Base-by-base conservation (phyloP, 169 alveolate species). In the Cyclospora cayetanensis region DNA sequence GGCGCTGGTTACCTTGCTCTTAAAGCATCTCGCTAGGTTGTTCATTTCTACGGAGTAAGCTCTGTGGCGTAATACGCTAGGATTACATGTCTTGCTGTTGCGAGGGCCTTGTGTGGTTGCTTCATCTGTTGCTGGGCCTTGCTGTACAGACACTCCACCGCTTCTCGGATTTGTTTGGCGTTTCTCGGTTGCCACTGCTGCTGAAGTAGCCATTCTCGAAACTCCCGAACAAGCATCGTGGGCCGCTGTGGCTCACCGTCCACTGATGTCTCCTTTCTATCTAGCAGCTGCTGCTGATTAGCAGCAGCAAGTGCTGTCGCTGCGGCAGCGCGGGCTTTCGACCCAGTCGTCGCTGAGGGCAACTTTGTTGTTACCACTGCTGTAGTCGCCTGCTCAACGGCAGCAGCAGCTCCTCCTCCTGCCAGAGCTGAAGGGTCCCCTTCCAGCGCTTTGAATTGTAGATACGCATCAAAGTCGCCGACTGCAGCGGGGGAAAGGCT, bases 141-240 rank as follows among this genome's bases (percentile, higher is more conserved):
- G 80, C 53, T 34, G 52, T 68, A 68, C 52, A 68, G 80, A 68
- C 80, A 68, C 34, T 68, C 80, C 52, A 50, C 80, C 20, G 80
- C 80, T 34, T 7, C 80, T 68, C 80, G 80, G 22, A 68, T 68
- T 4, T 68, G 29, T 22, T 68, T 35, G 29, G 80, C 31, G 3
- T 35, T 15, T 15, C 80, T 68, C 7, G 4, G 52, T 29, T 68
- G 46, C 80, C 80, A 68, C 29, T 68, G 50, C 43, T 68, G 80
- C 80, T 68, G 80, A 42, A 68, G 50, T 50, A 68, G 80, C 80
- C 80, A 68, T 12, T 5, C 5, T 22, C 18, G 9, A 29, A 68
- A 68, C 27, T 68, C 80, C 1, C 37, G 31, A 20, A 68, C 27
- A 34, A 42, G 53, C 0, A 3, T 42, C 80, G 4, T 27, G 53